Evolutionary conservation across 257 asterid species (phyloP), one percentile per base, ranked within the genome.

Genomic region (Cordia subcordata): DNA sequence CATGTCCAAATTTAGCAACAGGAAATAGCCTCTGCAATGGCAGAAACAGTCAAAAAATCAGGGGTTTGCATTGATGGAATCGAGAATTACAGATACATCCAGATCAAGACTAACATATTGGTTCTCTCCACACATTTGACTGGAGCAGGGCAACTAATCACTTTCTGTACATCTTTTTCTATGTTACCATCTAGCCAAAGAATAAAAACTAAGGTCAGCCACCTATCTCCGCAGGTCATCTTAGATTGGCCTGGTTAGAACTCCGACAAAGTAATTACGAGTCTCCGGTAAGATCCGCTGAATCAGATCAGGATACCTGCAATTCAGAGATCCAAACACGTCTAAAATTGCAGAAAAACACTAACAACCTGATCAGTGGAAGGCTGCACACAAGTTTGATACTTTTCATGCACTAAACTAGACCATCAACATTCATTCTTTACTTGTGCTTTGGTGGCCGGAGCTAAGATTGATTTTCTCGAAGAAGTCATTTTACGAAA

Each of bases 251-350:
- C 78, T 77, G 20, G 82, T 75, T 69, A 89, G 88, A 32, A 77
- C 75, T 70, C 87, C 74, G 49, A 75, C 75, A 62, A 93, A 93
- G 75, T 89, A 93, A 69, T 71, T 81, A 15, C 84, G 93, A 13
- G 94, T 87, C 74, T 89, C 97, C 0, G 95, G 92, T 61, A 86
- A 72, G 51, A 89, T 77, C 5, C 91, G 88, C 37, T 81, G 79
- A 67, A 89, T 86, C 73, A 93, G 73, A 65, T 80, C 81, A 0
- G 79, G 52, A 56, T 84, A 89, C 90, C 99, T 93, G 85, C 79
- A 64, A 38, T 14, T 44, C 68, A 62, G 14, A 33, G 53, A 60
- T 49, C 16, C 22, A 38, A 57, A 55, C 16, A 42, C 12, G n/a
- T 42, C 12, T 42, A 42, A 42, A 2, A 3, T 42, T 42, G 35